These are phyloP conservation scores for Mallotus nudiflorus DNA, from an alignment of 345 rosid genomes.

Conservation along the genomic window DNA sequence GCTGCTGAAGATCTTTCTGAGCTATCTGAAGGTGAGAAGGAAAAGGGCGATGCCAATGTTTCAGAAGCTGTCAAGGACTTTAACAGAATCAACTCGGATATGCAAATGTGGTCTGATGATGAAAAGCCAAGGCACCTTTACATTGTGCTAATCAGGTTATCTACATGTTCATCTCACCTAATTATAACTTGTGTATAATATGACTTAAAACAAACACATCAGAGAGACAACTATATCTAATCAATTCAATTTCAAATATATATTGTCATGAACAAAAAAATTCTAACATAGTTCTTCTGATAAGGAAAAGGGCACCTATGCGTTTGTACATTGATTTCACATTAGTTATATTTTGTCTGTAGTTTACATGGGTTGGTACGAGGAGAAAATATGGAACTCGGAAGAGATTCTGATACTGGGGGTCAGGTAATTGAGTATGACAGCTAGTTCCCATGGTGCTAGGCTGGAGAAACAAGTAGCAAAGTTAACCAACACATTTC, in stretches of 20 bases:
- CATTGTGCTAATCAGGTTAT: slow-evolving; percentile 74
- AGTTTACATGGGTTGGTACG: slow-evolving; percentile 71
- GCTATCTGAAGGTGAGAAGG: slow-evolving; percentile 86
- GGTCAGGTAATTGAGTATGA: slow-evolving; percentile 48
- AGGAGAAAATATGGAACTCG: slow-evolving; percentile 82
- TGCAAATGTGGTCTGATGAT: slow-evolving; percentile 68
- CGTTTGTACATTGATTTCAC: neutral
- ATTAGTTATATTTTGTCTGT: slow-evolving; percentile 10
- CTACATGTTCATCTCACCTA: neutral
- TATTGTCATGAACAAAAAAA: neutral
- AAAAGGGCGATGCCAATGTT: slow-evolving; percentile 40
- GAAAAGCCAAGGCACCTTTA: slow-evolving; percentile 61
- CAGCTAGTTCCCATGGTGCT: neutral
- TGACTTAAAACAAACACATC: neutral
- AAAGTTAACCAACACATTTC: neutral
- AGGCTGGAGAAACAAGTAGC: neutral
- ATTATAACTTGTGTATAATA: neutral
- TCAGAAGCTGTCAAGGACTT: slow-evolving; percentile 45
- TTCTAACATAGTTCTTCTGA: too few species aligned
- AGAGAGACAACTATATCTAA: neutral
- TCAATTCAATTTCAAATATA: neutral
- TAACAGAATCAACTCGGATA: slow-evolving; percentile 59
- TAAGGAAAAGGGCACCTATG: neutral
- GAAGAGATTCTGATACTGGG: slow-evolving; percentile 78
- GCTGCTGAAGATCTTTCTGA: slow-evolving; percentile 80